phyloP scores from a whole-genome alignment of 768 basidiomycete species.

The Psilocybe cubensis region DNA sequence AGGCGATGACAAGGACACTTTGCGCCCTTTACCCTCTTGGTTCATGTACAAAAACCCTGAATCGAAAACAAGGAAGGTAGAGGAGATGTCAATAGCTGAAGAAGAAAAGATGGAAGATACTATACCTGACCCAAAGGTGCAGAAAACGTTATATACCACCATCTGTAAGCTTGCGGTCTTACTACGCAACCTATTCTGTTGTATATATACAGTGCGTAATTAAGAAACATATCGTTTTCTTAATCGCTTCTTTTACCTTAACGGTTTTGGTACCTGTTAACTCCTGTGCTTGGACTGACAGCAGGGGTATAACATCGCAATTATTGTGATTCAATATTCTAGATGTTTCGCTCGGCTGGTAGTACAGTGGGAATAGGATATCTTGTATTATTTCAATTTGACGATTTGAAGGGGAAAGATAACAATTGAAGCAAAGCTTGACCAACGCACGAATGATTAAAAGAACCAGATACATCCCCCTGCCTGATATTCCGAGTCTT shows the following conservation, averaged over 20 bases:
- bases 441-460: constrained; percentile 4
- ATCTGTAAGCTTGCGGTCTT: no score
- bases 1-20: constrained; percentile 9
- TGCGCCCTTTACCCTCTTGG: constrained; percentile 21
- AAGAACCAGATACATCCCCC: constrained; percentile 15
- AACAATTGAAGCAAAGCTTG: not conserved
- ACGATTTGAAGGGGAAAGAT: not conserved
- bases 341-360: not conserved
- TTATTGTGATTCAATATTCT: not conserved
- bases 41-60: constrained; percentile 21
- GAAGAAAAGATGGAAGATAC: not conserved
- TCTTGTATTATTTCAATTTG: not conserved
- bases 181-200: no score
- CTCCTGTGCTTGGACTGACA: no score
- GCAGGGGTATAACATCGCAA: no score
- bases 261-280: no score
- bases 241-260: no score
- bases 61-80: not conserved
- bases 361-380: not conserved
- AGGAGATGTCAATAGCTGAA: not conserved
- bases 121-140: no score
- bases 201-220: no score
- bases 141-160: no score
- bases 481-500: not conserved
- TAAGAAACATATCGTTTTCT: no score